Base-by-base conservation (phyloP, 2,329 filamentous ascomycete species). In the Acarospora socialis region DNA sequence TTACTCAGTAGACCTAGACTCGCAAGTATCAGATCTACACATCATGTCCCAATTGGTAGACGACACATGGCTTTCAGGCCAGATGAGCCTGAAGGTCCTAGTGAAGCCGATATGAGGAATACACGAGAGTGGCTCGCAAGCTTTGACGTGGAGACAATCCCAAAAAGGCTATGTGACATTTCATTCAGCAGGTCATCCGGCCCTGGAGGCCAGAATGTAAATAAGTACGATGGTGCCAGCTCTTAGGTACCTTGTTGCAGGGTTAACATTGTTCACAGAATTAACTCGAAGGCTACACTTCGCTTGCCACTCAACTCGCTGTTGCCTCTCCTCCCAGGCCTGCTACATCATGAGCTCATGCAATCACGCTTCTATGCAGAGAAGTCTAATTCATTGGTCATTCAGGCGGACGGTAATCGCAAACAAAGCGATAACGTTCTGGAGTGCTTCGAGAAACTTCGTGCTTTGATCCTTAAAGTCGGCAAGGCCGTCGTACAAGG, bases 121-220 rank as follows among this genome's bases (percentile, higher is more conserved):
- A 70, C 70, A 9, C 61, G 71, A 33, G 51, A 57, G 45, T 77
- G 72, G 72, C 63, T 76, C 28, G 54, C 58, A 25, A 53, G 54
- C 26, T 60, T 74, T 41, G 56, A 65, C 48, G 50, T 61, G 34
- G 60, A 66, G 9, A 62, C 65, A 9, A 66, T 76, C 34, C 68
- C 72, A 16, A 61, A 59, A 34, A 57, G 57, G 40, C 59, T 76
- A 35, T 64, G 68, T 45, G 63, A 73, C 38, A 48, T 77, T 41
- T 69, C 62, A 29, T 77, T 73, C 50, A 74, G 69, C 47, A 61
- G 72, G 36, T 74, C 72, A 3, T 73, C 70, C 32, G 73, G 73
- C 3, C 73, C 73, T 12, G 73, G 73, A 30, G 73, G 73, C 7
- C 73, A 77, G 50, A 77, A 77, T 55, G 73, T 77, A 35, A 77